phyloP scores from a whole-genome alignment of 805 yeast species.

The Kockiozyma suomiensis region DNA sequence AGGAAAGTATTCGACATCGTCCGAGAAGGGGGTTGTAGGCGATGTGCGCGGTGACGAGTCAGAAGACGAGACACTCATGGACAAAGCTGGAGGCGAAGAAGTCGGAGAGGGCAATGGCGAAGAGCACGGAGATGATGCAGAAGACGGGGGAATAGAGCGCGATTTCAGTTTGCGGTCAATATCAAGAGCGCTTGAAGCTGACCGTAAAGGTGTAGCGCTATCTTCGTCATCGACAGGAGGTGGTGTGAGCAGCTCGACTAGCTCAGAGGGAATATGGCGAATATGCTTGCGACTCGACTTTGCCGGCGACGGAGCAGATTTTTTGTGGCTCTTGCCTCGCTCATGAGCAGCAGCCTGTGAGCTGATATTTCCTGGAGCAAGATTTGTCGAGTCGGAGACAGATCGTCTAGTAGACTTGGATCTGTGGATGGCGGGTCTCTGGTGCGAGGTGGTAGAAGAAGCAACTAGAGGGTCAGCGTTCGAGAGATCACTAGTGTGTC shows the following conservation, averaged over 20 bases:
- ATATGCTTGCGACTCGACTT: neutral
- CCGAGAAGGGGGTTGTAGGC: constrained; percentile 18
- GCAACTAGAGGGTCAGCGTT: neutral
- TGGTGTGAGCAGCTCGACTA: constrained; percentile 27
- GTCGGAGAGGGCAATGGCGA: constrained; percentile 17
- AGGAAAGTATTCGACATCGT: constrained; percentile 26
- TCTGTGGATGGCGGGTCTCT: constrained; percentile 1
- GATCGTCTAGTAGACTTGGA: neutral
- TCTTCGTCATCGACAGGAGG: constrained; percentile 29
- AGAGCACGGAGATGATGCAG: neutral
- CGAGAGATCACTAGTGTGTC: neutral
- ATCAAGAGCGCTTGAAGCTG: neutral
- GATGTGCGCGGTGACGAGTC: constrained; percentile 25
- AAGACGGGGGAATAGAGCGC: neutral
- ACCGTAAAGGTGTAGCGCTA: neutral
- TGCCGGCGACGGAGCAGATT: constrained; percentile 8
- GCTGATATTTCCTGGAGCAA: neutral
- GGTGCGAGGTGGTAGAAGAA: neutral
- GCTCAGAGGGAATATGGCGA: constrained; percentile 20
- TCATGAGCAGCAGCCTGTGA: neutral
- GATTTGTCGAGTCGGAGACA: neutral
- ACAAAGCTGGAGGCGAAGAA: constrained; percentile 23
- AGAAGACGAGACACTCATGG: constrained; percentile 16
- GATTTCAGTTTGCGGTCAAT: neutral
- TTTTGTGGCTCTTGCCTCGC: neutral